Evolutionary conservation across 805 yeast genomes (phyloP), one percentile per base, ranked within the genome.

Genomic region (Yarrowia osloensis): DNA sequence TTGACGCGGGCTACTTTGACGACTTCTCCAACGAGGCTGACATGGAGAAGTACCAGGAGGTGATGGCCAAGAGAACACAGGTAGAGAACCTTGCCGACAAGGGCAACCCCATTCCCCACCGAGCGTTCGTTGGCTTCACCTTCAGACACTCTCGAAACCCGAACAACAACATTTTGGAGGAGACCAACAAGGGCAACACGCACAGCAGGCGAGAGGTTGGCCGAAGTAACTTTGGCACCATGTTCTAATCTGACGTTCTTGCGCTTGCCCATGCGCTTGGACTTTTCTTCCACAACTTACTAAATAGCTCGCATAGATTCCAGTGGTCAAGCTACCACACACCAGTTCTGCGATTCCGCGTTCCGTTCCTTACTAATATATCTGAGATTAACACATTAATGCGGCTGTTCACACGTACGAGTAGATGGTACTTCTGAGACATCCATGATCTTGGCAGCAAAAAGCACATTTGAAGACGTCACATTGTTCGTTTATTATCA

Each of bases 1-100:
- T 92, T 70, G 99, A 95, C 79, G 98, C 98, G 0, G 99, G 99
- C 1, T 95, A 95, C 79, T 95, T 95, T 76, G 99, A 95, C 78
- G 99, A 95, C 77, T 95, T 95, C 77, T 91, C 91, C 68, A 95
- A 92, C 77, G 98, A 94, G 76, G 92, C 90, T 55, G 97, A 94
- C 76, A 92, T 95, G 98, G 95, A 94, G 69, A 93, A 95, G 77
- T 95, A 95, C 80, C 94, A 95, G 73, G 99, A 95, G 74, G 99
- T 95, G 15, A 88, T 95, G 81, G 96, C 94, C 70, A 89, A 97
- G 79, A 91, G 91, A 73, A 90, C 85, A 31, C 90, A 89, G 70
- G 88, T 90, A 73, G 97, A 93, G 76, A 86, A 83, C 70, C 78
- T 93, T 74, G 89, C 95, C 37, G 93, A 88, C 63, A 80, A 84